A percentile compares a stretch with the other conserved stretches of the same genome.
phyloP scores from a whole-genome alignment of 805 yeast genomes.

The Schwanniomyces polymorphus region DNA sequence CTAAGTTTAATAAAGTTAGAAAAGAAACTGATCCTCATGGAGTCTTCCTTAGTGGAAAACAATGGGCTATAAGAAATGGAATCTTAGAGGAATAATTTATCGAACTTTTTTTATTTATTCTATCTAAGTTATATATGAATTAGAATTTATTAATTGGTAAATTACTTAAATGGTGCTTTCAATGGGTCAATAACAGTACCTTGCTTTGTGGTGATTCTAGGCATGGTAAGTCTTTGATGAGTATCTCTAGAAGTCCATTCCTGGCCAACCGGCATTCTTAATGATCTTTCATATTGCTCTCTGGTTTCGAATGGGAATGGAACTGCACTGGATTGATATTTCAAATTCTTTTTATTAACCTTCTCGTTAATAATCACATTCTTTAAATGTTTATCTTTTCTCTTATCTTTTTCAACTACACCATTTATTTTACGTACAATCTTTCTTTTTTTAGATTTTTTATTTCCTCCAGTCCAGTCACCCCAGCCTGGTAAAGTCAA shows the following conservation, averaged over 20 bases:
- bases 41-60: constrained; percentile 71
- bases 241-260: constrained; percentile 92
- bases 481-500: constrained; percentile 97
- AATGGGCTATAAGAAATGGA: constrained; percentile 85
- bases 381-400: constrained; percentile 74
- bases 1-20: constrained; percentile 62
- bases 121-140: neutral
- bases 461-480: constrained; percentile 81
- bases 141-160: neutral
- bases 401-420: constrained; percentile 63
- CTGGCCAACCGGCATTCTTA: constrained; percentile 95
- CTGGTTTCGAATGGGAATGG: constrained; percentile 93
- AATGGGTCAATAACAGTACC: constrained; percentile 91
- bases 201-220: constrained; percentile 80
- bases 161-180: constrained; percentile 73
- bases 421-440: constrained; percentile 76
- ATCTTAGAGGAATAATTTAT: constrained; percentile 37
- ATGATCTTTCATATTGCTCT: constrained; percentile 92
- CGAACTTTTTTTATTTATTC: neutral
- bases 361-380: constrained; percentile 89
- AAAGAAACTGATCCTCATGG: constrained; percentile 75
- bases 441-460: constrained; percentile 51
- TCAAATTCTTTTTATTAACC: constrained; percentile 77
- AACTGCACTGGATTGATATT: constrained; percentile 85
- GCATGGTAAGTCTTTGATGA: constrained; percentile 86